These are phyloP conservation scores for Phaeolepiota aurea DNA, from an alignment of 768 basidiomycete genomes.

Conservation along the genomic window DNA sequence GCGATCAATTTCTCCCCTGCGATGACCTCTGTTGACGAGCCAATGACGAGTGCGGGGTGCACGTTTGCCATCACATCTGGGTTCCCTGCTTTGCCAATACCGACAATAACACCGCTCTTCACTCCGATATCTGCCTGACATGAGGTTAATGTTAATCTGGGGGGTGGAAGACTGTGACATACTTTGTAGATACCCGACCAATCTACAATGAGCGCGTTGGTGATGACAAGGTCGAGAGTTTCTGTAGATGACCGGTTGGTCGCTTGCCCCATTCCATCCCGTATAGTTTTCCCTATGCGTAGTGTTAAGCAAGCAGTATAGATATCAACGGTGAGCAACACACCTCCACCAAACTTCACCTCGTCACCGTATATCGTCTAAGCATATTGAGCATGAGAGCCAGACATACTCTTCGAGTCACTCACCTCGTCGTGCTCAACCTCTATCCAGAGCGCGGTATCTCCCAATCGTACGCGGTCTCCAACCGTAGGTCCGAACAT, in stretches of 20 bases:
- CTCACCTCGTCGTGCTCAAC: constrained; percentile 78
- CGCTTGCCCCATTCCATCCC: constrained; percentile 96
- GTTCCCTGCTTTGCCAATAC: constrained; percentile 97
- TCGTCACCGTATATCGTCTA: constrained; percentile 92
- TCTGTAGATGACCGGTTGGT: constrained; percentile 60
- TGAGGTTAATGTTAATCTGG: not conserved
- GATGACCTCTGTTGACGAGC: constrained; percentile 90
- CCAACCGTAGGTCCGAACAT: constrained; percentile 97
- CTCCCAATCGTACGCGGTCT: constrained; percentile 82
- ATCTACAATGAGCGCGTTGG: constrained; percentile 90
- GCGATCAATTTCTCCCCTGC: constrained; percentile 93
- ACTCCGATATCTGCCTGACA: constrained; percentile 90
- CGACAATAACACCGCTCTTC: constrained; percentile 71
- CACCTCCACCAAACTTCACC: constrained; percentile 95
- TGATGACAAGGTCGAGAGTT: constrained; percentile 87
- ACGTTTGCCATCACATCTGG: constrained; percentile 87
- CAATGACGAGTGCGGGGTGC: constrained; percentile 64
- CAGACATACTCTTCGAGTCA: not conserved
- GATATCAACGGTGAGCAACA: constrained; percentile 5
- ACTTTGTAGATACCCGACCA: constrained; percentile 96
- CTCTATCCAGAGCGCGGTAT: constrained; percentile 86
- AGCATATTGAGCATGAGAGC: too few relatives aligned
- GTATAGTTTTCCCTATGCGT: constrained; percentile 73
- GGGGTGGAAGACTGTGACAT: constrained; percentile 2
- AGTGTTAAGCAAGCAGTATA: constrained; percentile 5